A percentile compares a stretch with the other conserved stretches of the same genome.
phyloP scores from a whole-genome alignment of 345 rosid genomes.

The Hirschfeldia incana region DNA sequence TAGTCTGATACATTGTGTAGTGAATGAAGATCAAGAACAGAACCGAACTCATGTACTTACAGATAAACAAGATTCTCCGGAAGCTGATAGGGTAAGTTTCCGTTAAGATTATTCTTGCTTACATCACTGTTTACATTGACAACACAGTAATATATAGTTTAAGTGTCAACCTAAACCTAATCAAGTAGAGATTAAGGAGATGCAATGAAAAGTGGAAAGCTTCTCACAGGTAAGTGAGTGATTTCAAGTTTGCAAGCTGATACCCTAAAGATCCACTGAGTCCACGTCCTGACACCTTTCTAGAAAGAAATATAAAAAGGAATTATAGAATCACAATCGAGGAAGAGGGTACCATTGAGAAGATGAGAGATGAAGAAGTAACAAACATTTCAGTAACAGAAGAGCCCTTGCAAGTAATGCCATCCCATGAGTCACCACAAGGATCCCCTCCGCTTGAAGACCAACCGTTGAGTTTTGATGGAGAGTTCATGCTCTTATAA shows the following conservation, averaged over 20 bases:
- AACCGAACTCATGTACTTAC: slow-evolving; percentile 46
- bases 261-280: slow-evolving; percentile 84
- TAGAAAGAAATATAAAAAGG: slow-evolving; percentile 39
- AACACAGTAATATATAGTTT: slow-evolving; percentile 36
- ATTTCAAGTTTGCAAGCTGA: slow-evolving; percentile 75
- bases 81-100: slow-evolving; percentile 87
- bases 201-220: no score
- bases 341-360: background rate
- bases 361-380: slow-evolving; percentile 4
- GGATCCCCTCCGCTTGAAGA: slow-evolving; percentile 82
- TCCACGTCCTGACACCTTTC: slow-evolving; percentile 70
- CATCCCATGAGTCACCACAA: slow-evolving; percentile 86
- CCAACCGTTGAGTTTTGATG: slow-evolving; percentile 73
- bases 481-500: slow-evolving; percentile 78
- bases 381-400: slow-evolving; percentile 73
- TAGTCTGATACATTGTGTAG: background rate
- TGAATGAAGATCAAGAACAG: background rate
- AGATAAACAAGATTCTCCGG: slow-evolving; percentile 66
- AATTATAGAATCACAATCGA: background rate
- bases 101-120: slow-evolving; percentile 84
- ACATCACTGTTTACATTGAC: slow-evolving; percentile 74
- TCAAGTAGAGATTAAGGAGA: slow-evolving; percentile 22
- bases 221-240: slow-evolving; percentile 81
- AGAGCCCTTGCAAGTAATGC: slow-evolving; percentile 80
- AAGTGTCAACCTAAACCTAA: slow-evolving; percentile 3